A percentile compares a stretch with the other conserved stretches of the same genome.
Evolutionary conservation across 2,329 filamentous ascomycete genomes (phyloP).

Genomic region (Arachnopeziza araneosa): DNA sequence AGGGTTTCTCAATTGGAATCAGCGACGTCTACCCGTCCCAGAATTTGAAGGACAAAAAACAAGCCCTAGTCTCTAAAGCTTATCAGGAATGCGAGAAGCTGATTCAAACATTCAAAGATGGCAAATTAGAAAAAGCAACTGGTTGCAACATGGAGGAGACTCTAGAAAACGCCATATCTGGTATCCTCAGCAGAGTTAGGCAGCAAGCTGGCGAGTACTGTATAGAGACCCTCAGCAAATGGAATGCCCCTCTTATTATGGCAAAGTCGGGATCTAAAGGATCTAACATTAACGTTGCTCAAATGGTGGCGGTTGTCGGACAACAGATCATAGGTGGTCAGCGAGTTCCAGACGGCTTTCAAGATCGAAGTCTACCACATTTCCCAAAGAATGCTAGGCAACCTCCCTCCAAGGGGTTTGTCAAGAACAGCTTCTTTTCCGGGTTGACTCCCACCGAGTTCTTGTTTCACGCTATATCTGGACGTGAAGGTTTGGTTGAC

Average conservation of each 20-base stretch:
- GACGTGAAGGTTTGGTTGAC: conserved; percentile 96
- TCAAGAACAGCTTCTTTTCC: conserved; percentile 94
- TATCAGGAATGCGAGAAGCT: conserved; percentile 79
- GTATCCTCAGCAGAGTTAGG: conserved; percentile 86
- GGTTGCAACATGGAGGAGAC: conserved; percentile 91
- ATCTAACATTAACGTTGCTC: conserved; percentile 94
- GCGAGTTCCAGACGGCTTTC: conserved; percentile 92
- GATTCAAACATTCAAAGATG: conserved; percentile 73
- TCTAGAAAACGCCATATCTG: conserved; percentile 83
- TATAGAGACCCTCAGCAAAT: conserved; percentile 81
- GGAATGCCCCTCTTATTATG: conserved; percentile 94
- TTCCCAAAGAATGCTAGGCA: conserved; percentile 91
- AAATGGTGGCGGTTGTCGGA: conserved; percentile 96
- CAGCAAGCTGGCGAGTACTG: conserved; percentile 87
- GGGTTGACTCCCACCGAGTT: conserved; percentile 89
- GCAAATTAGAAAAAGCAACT: conserved; percentile 76
- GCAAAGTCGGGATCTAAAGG: conserved; percentile 96
- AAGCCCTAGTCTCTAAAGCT: conserved; percentile 67
- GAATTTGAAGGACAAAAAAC: conserved; percentile 65
- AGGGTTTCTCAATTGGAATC: conserved; percentile 94
- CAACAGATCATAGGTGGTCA: conserved; percentile 95
- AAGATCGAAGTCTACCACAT: conserved; percentile 89
- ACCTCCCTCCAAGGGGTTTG: conserved; percentile 94
- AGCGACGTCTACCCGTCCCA: conserved; percentile 85
- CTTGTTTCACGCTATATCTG: conserved; percentile 96